Evolutionary conservation across 495 filamentous ascomycete species (phyloP).

Genomic region (Podospora bellae-mahoneyi): DNA sequence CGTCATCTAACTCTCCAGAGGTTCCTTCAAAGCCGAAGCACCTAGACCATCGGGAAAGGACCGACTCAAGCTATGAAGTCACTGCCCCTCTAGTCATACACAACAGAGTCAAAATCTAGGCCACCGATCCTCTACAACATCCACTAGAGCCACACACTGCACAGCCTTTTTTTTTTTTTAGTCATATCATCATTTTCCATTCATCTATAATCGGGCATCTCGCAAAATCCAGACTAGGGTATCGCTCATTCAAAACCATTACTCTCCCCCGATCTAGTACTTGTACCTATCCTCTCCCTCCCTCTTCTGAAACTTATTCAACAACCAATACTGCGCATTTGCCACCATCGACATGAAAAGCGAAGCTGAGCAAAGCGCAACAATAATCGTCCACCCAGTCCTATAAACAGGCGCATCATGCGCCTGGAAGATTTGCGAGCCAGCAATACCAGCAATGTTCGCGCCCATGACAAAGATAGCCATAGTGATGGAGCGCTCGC

Average conservation of each 20-base stretch:
- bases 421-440: conserved; percentile 53
- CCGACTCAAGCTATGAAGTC: too few species aligned
- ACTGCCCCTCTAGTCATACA: too few species aligned
- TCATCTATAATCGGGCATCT: not conserved
- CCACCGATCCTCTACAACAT: too few species aligned
- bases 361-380: conserved; percentile 17
- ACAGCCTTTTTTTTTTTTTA: too few species aligned
- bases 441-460: conserved; percentile 51
- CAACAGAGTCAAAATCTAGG: too few species aligned
- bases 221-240: not conserved
- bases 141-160: too few species aligned
- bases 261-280: conserved; percentile 5
- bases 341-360: conserved; percentile 24
- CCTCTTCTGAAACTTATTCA: conserved; percentile 25
- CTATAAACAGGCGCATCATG: conserved; percentile 50
- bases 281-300: conserved; percentile 19
- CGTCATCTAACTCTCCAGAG: not conserved
- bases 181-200: not conserved
- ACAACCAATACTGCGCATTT: conserved; percentile 27
- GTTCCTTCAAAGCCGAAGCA: not conserved
- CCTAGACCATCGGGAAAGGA: too few species aligned
- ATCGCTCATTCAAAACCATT: not conserved
- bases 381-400: conserved; percentile 29
- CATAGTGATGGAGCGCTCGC: conserved; percentile 41
- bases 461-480: conserved; percentile 55